These are phyloP conservation scores for Epichloe scottii DNA, from an alignment of 2,329 filamentous ascomycete species.

Conservation along the genomic window DNA sequence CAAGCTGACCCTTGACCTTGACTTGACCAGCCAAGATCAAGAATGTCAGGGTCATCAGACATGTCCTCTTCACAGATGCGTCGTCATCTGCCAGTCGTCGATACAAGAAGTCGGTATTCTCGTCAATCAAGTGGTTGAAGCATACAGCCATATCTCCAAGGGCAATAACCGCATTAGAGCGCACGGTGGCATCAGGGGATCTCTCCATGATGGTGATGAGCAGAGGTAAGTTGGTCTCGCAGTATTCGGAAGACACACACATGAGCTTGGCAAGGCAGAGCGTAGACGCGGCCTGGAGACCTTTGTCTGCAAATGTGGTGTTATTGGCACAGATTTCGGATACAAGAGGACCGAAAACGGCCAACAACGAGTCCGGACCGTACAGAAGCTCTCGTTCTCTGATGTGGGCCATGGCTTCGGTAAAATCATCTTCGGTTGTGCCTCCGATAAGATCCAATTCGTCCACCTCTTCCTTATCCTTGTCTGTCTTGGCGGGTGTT, in stretches of 20 bases:
- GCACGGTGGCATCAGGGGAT: constrained; percentile 80
- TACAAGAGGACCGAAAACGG: constrained; percentile 82
- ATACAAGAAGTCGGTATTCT: constrained; percentile 97
- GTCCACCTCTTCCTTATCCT: constrained; percentile 54
- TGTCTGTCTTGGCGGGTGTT: constrained; percentile 31
- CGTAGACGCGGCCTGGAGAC: constrained; percentile 84
- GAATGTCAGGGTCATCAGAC: constrained; percentile 96
- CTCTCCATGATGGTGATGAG: constrained; percentile 97
- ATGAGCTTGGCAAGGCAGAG: constrained; percentile 95
- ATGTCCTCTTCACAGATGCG: constrained; percentile 86
- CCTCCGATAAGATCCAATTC: constrained; percentile 94
- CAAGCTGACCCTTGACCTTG: constrained; percentile 97
- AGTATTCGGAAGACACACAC: constrained; percentile 96
- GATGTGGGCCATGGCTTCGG: constrained; percentile 73
- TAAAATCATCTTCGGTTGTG: constrained; percentile 88
- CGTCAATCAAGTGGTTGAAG: constrained; percentile 98
- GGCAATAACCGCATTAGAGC: constrained; percentile 92
- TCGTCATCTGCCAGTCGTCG: constrained; percentile 82
- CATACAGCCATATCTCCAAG: constrained; percentile 98
- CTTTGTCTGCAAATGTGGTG: constrained; percentile 78
- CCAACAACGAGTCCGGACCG: constrained; percentile 70
- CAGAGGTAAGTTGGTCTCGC: constrained; percentile 80
- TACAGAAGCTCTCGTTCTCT: constrained; percentile 74
- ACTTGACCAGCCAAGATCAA: constrained; percentile 93
- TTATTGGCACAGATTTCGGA: constrained; percentile 92